Conservation (phyloP, 164 flowering plant genomes). For the Umbellularia californica region DNA sequence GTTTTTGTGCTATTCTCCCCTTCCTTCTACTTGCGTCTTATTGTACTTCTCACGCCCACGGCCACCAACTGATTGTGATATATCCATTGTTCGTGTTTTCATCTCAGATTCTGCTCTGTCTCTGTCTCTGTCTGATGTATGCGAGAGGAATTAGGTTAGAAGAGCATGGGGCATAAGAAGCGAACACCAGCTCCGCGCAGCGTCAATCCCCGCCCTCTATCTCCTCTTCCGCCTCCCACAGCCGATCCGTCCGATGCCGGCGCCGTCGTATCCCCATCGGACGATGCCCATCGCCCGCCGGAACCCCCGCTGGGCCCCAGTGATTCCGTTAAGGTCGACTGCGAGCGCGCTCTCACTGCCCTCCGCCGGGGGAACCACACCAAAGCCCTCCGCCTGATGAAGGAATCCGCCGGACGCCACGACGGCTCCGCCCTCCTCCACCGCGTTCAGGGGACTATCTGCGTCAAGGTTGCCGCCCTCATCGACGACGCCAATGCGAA, state of each 20-base stretch:
- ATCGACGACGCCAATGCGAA: slow-evolving; percentile 71
- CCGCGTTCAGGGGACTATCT: slow-evolving; percentile 78
- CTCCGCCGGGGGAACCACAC: slow-evolving; percentile 85
- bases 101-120: neutral
- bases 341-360: slow-evolving; percentile 74
- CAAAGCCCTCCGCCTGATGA: slow-evolving; percentile 78
- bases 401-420: slow-evolving; percentile 45
- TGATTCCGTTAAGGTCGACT: slow-evolving; percentile 50
- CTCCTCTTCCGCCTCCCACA: slow-evolving; percentile 1
- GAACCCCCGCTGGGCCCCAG: slow-evolving; percentile 1
- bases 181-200: slow-evolving; percentile 34
- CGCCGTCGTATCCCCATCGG: slow-evolving; percentile 1
- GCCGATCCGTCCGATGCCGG: neutral
- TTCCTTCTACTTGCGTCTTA: neutral
- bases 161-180: slow-evolving; percentile 67
- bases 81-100: too few relatives aligned
- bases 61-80: neutral
- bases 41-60: neutral
- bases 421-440: slow-evolving; percentile 53
- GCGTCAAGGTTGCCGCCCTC: slow-evolving; percentile 61
- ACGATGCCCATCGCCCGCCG: neutral
- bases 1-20: neutral
- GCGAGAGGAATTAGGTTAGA: slow-evolving; percentile 19
- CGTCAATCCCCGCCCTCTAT: neutral
- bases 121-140: slow-evolving; percentile 22